phyloP scores from a whole-genome alignment of 352 stramenopile genomes.

The Pythium dissimile region DNA sequence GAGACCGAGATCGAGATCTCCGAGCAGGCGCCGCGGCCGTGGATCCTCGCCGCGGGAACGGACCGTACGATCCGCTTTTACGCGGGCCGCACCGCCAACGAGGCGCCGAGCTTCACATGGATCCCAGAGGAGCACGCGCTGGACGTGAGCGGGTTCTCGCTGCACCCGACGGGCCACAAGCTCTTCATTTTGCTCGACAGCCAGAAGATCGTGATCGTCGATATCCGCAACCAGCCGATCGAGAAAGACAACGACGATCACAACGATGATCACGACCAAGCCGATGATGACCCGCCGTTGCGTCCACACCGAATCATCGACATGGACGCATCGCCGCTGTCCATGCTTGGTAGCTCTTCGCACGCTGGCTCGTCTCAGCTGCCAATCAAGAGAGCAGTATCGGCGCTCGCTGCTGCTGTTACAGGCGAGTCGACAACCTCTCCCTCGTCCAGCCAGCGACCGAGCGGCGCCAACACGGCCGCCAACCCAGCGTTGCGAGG shows the following conservation, averaged over 20 bases:
- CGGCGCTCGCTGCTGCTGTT: background rate
- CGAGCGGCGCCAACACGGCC: background rate
- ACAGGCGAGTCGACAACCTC: background rate
- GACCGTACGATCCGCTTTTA: constrained; percentile 72
- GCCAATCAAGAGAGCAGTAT: background rate
- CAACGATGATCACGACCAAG: background rate
- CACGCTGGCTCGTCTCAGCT: background rate
- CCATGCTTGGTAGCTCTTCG: background rate
- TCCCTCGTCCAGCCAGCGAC: background rate
- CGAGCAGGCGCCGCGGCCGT: constrained; percentile 21
- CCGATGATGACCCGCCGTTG: background rate
- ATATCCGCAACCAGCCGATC: constrained; percentile 21
- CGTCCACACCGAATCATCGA: constrained; percentile 31
- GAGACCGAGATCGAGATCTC: background rate
- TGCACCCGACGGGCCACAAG: constrained; percentile 43
- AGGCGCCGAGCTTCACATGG: constrained; percentile 64
- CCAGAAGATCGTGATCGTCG: constrained; percentile 49
- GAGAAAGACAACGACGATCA: constrained; percentile 1
- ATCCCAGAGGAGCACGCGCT: constrained; percentile 61
- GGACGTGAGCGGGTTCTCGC: constrained; percentile 55
- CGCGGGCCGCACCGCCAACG: constrained; percentile 37
- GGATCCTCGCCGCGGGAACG: constrained; percentile 53
- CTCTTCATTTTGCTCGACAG: constrained; percentile 61
- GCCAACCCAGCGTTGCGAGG: constrained; percentile 12
- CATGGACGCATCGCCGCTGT: constrained; percentile 15